Base-by-base conservation (phyloP, 1,284 basidiomycete species). In the Cerrena zonata region DNA sequence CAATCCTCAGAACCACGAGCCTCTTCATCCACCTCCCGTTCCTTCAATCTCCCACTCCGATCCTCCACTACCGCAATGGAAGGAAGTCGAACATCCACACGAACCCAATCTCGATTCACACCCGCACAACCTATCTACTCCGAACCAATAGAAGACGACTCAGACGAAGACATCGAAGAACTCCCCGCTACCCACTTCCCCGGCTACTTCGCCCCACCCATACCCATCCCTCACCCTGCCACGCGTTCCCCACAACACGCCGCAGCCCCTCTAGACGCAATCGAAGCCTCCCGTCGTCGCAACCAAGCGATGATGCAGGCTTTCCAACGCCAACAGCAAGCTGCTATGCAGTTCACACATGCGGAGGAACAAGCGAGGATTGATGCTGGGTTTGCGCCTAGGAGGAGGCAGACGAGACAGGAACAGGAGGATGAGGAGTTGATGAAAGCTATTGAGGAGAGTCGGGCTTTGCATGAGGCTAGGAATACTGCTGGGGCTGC, bases 271-370 rank as follows among this genome's bases (percentile, higher is more conserved):
- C 52, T 67, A 1, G 86, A 89, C 60, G 82, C 80, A 3, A 75
- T 91, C 13, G 75, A 76, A 2, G 79, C 79, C 2, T 86, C 84
- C 57, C 75, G 81, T 71, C 81, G 79, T 42, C 77, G 86, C 26
- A 84, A 80, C 56, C 75, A 77, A 45, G 64, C 76, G 7, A 68
- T 84, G 55, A 73, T 90, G 61, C 77, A 83, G 56, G 77, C 76
- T 45, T 84, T 89, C 76, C 77, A 72, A 52, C 76, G 75, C 37
- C 73, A 87, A 57, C 89, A 91, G 64, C 82, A 84, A 60, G 72
- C 70, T 40, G 88, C 84, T 18, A 75, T 86, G 52, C 72, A 76
- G 47, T 84, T 83, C 55, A 66, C 77, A 48, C 80, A 72, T 56
- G 67, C 75, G 63, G 77, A 69, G 15, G 80, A 79, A 56, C 60